Percentiles rank a stretch among this genome's conserved stretches.
These are phyloP conservation scores for Cordyceps tenuipes DNA, from an alignment of 2,329 filamentous ascomycete genomes.

Conservation along the genomic window DNA sequence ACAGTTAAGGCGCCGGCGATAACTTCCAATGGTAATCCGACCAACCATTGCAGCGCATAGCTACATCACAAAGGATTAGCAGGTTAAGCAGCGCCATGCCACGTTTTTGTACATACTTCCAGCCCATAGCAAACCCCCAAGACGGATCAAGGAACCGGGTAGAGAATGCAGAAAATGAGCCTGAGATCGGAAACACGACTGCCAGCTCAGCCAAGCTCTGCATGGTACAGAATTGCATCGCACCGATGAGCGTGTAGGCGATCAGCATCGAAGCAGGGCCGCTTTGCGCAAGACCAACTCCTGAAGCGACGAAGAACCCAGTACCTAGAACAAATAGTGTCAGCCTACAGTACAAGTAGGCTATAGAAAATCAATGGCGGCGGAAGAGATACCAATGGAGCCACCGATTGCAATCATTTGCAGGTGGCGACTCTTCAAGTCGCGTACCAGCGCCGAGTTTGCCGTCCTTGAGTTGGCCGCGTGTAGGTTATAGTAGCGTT, in stretches of 20 bases:
- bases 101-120: slow-evolving; percentile 32
- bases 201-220: slow-evolving; percentile 44
- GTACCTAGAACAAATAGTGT: not conserved
- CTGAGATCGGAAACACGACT: slow-evolving; percentile 50
- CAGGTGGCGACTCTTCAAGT: slow-evolving; percentile 8
- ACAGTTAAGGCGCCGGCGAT: slow-evolving; percentile 43
- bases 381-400: not conserved
- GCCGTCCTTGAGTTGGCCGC: slow-evolving; percentile 9
- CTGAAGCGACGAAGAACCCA: slow-evolving; percentile 9
- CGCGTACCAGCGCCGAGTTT: slow-evolving; percentile 9
- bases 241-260: slow-evolving; percentile 6
- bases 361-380: not conserved
- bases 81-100: not conserved
- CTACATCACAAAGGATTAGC: not conserved
- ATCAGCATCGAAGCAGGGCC: slow-evolving; percentile 10
- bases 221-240: slow-evolving; percentile 12
- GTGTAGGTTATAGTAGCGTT: slow-evolving; percentile 7
- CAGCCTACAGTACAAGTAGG: not conserved
- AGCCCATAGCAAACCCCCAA: slow-evolving; percentile 46
- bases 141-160: slow-evolving; percentile 51
- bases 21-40: slow-evolving; percentile 39
- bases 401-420: slow-evolving; percentile 12
- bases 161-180: slow-evolving; percentile 52
- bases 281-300: slow-evolving; percentile 7
- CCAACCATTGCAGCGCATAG: slow-evolving; percentile 34